phyloP scores from a whole-genome alignment of 805 yeast species.

The Naumovozyma castellii region DNA sequence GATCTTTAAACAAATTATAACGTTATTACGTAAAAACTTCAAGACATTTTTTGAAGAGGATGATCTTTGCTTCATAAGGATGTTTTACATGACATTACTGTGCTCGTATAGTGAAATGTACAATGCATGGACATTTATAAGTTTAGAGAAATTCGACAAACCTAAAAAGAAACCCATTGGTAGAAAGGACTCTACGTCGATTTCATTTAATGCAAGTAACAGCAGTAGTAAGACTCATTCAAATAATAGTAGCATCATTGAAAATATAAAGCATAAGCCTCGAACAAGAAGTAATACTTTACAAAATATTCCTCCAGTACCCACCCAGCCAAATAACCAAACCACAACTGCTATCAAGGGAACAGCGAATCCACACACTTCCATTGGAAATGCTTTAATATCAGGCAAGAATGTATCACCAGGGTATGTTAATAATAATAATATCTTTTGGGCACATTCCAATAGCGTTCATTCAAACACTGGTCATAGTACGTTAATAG shows the following conservation, averaged over 20 bases:
- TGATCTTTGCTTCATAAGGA: conserved; percentile 56
- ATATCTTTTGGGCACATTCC: neutral
- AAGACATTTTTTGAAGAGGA: conserved; percentile 42
- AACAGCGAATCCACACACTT: neutral
- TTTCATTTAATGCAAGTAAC: conserved; percentile 1
- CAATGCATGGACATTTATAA: conserved; percentile 46
- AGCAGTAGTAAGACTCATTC: neutral
- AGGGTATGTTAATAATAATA: neutral
- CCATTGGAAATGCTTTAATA: neutral
- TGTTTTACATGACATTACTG: conserved; percentile 49
- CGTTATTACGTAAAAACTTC: conserved; percentile 38
- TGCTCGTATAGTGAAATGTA: conserved; percentile 58
- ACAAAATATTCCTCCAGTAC: conserved; percentile 12
- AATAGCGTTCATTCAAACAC: neutral
- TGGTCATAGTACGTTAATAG: neutral
- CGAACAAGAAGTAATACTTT: conserved; percentile 22
- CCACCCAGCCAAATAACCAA: too few relatives aligned
- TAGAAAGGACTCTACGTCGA: conserved; percentile 5
- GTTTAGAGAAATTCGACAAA: neutral
- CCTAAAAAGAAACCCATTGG: conserved; percentile 3
- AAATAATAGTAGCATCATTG: conserved; percentile 3
- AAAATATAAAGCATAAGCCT: conserved; percentile 8
- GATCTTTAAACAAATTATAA: conserved; percentile 41
- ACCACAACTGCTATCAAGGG: neutral
- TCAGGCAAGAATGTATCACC: neutral